phyloP scores from a whole-genome alignment of 768 basidiomycete genomes.

The Piloderma croceum region DNA sequence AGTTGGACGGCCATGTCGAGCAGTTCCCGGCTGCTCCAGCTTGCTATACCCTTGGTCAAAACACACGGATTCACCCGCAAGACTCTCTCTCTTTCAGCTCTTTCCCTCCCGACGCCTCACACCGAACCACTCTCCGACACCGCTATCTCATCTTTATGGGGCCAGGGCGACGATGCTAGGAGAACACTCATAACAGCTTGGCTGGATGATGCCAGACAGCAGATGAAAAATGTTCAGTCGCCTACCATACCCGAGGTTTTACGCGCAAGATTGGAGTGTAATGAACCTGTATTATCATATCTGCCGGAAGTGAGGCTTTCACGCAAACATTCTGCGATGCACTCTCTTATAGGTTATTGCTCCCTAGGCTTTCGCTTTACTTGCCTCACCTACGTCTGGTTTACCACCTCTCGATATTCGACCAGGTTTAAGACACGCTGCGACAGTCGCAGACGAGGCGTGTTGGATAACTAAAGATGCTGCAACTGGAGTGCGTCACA shows the following conservation, averaged over 20 bases:
- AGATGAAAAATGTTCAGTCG: slow-evolving; percentile 35
- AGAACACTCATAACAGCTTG: slow-evolving; percentile 65
- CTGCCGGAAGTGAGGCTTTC: slow-evolving; percentile 68
- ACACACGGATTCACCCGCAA: slow-evolving; percentile 72
- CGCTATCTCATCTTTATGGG: slow-evolving; percentile 71
- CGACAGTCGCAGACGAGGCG: slow-evolving; percentile 62
- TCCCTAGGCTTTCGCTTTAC: slow-evolving; percentile 65
- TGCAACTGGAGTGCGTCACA: slow-evolving; percentile 48
- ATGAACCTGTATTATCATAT: slow-evolving; percentile 58
- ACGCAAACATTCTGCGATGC: no score
- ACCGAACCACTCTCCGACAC: slow-evolving; percentile 59
- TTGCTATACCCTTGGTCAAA: slow-evolving; percentile 57
- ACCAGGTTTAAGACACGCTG: slow-evolving; percentile 57
- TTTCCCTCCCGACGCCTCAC: slow-evolving; percentile 46
- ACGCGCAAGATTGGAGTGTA: slow-evolving; percentile 51
- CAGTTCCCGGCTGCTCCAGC: slow-evolving; percentile 43
- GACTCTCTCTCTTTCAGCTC: slow-evolving; percentile 59
- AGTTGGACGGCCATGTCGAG: background rate
- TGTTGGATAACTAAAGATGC: slow-evolving; percentile 53
- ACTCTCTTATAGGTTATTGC: no score
- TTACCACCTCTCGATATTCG: slow-evolving; percentile 52
- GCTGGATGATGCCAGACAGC: slow-evolving; percentile 57
- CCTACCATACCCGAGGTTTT: slow-evolving; percentile 48
- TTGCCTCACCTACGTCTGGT: slow-evolving; percentile 47
- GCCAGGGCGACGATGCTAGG: slow-evolving; percentile 59